Base-by-base conservation (phyloP, 2,329 filamentous ascomycete species). In the Nigrospora oryzae region DNA sequence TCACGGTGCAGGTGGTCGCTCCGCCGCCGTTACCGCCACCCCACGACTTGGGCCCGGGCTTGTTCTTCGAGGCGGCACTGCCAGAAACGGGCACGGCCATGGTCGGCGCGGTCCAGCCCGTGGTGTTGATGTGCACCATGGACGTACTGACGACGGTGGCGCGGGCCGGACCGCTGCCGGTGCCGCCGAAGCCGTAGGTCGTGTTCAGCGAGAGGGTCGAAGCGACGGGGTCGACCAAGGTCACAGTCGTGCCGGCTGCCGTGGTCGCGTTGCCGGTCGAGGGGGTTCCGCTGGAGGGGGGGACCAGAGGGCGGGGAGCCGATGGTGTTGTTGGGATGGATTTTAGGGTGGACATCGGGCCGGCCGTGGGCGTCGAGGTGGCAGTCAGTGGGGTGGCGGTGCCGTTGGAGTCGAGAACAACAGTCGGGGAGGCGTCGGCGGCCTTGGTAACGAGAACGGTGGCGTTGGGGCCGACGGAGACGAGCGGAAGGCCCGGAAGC, bases 1-100 rank as follows among this genome's bases (percentile, higher is more conserved):
- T 48, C n/a, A 46, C 32, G 36, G 32, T 40, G 43, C 46, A 48
- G 16, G 16, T 41, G 39, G 31, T 19, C 31, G 36, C 15, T 33
- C 40, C 30, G 36, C 40, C 40, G 15, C 43, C 43, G 30, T 43
- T 48, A 32, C n/a, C 35, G 30, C 33, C 23, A 15, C 46, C 46
- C 46, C 46, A 48, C 36, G 35, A 39, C 36, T 36, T 13, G 36
- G 32, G 40, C 36, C 10, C 41, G 34, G 45, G 44, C 35, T 49
- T 48, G 46, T 47, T 49, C 42, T 38, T 36, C 31, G 39, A 30
- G 36, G 14, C 31, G 15, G 35, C 23, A 28, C 23, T 28, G 33
- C n/a, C 40, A 2, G 40, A 36, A 12, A 19, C 15, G 33, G 34
- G 16, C 5, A 41, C 35, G 33, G 42, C 38, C 17, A 50, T 47